Evolutionary conservation across 805 yeast species (phyloP), one percentile per base, ranked within the genome.

Genomic region (Cyberlindnera xylosilytica): DNA sequence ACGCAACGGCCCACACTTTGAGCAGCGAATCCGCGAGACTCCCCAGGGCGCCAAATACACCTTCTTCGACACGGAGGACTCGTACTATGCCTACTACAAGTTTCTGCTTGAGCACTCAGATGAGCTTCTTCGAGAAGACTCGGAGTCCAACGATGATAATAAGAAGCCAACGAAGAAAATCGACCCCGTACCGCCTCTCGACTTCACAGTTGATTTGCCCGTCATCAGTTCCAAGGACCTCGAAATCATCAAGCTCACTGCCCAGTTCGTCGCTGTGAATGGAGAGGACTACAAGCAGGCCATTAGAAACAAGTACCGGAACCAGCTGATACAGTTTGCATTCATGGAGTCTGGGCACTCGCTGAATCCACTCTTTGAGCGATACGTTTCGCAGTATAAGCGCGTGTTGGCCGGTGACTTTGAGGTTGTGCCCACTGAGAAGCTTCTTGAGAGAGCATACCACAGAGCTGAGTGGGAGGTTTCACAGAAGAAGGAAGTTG

Each of bases 221-320:
- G 60, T 64, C 52, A 67, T 87, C 3, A 77, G 91, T 0, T 57
- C 74, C 1, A 65, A 72, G 23, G 96, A 89, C 58, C 62, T 84
- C 20, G 83, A 83, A 20, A 68, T 84, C 10, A 73, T 91, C 33
- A 84, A 86, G 57, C 54, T 79, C 3, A 78, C 90, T 1, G 97
- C 97, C 0, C 70, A 78, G 40, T 79, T 74, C 53, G 77, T 77
- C 1, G 86, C 88, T 1, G 58, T 69, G 15, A 80, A 86, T 54
- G 87, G 87, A 1, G 62, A 64, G 2, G 58, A 55, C 11, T 73
- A 75, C 42, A 59, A 75, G 17, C 56, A 61, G 3, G 57, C 62
- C 2, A 69, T 82, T 26, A 60, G 68, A 49, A 61, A 58, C 30
- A 55, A 59, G 18, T 55, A 57, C 27, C 40, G 47, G 11, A 66